Conservation (phyloP, 768 basidiomycete species). For the Boletus sp. region DNA sequence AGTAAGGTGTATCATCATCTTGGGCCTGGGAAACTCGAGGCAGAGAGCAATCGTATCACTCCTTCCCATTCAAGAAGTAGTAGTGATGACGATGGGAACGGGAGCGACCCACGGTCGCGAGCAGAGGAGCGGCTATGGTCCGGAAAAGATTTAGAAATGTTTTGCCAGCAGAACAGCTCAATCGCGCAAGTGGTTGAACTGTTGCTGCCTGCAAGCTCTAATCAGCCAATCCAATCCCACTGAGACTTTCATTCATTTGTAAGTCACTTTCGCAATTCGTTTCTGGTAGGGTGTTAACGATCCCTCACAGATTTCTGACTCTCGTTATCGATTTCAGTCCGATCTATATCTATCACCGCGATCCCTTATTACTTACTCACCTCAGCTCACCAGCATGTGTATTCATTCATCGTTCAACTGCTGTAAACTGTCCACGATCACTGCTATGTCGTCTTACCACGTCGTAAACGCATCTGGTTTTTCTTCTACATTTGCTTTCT, state of each 20-base stretch:
- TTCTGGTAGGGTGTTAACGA: slow-evolving; percentile 9
- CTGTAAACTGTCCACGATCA: slow-evolving; percentile 25
- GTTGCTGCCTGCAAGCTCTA: slow-evolving; percentile 50
- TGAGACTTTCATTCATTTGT: slow-evolving; percentile 20
- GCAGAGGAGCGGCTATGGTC: slow-evolving; percentile 61
- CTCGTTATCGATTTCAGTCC: slow-evolving; percentile 23
- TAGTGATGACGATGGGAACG: slow-evolving; percentile 32
- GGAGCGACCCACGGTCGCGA: slow-evolving; percentile 33
- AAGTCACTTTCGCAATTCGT: slow-evolving; percentile 11
- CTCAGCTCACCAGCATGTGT: slow-evolving; percentile 28
- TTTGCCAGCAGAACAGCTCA: slow-evolving; percentile 88
- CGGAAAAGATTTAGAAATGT: slow-evolving; percentile 77
- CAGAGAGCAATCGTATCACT: slow-evolving; percentile 38
- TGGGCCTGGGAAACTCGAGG: slow-evolving; percentile 62
- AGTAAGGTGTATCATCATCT: slow-evolving; percentile 65
- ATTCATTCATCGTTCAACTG: slow-evolving; percentile 26
- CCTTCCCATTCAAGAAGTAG: slow-evolving; percentile 26
- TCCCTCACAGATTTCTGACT: slow-evolving; percentile 7
- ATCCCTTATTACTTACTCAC: slow-evolving; percentile 22
- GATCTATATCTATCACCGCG: slow-evolving; percentile 29
- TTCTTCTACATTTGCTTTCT: slow-evolving; percentile 2
- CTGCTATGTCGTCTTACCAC: slow-evolving; percentile 24
- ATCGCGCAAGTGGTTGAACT: slow-evolving; percentile 71
- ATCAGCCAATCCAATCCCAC: slow-evolving; percentile 30
- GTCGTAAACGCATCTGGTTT: slow-evolving; percentile 23